Conservation (phyloP, 129 eudicot species). For the Helichrysum umbraculigerum region DNA sequence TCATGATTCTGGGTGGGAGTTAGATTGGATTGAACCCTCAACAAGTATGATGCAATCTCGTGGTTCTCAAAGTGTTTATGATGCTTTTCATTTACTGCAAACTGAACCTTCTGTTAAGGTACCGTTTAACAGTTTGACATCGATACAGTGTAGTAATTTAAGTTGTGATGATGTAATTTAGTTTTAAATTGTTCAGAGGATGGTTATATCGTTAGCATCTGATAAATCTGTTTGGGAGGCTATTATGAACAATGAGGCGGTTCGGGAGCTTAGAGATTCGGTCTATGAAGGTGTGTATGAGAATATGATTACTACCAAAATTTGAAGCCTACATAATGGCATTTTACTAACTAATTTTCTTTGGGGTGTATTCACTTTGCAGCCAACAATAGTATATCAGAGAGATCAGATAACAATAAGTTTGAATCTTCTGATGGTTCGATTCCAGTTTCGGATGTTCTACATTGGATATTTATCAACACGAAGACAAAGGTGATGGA, state of each 20-base stretch:
- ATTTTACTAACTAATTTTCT: neutral
- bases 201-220: slow-evolving; percentile 68
- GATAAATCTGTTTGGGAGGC: slow-evolving; percentile 85
- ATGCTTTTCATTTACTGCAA: slow-evolving; percentile 58
- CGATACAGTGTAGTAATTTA: slow-evolving; percentile 30
- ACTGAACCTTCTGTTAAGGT: slow-evolving; percentile 74
- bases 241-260: slow-evolving; percentile 77
- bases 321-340: neutral
- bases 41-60: slow-evolving; percentile 28
- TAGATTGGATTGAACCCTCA: slow-evolving; percentile 74
- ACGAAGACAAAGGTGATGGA: slow-evolving; percentile 51
- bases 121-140: neutral
- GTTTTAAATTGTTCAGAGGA: slow-evolving; percentile 41
- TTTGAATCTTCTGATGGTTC: slow-evolving; percentile 32
- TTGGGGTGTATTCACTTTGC: neutral
- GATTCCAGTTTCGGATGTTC: slow-evolving; percentile 23
- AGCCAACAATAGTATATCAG: slow-evolving; percentile 34
- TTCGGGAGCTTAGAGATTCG: slow-evolving; percentile 66
- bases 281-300: slow-evolving; percentile 48
- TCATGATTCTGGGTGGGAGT: slow-evolving; percentile 33
- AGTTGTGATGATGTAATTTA: neutral
- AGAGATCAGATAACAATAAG: neutral
- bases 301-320: neutral
- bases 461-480: slow-evolving; percentile 45
- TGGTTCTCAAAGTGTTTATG: slow-evolving; percentile 46